Conservation (phyloP, 208 protist species). For the Crithidia acanthocephali region DNA sequence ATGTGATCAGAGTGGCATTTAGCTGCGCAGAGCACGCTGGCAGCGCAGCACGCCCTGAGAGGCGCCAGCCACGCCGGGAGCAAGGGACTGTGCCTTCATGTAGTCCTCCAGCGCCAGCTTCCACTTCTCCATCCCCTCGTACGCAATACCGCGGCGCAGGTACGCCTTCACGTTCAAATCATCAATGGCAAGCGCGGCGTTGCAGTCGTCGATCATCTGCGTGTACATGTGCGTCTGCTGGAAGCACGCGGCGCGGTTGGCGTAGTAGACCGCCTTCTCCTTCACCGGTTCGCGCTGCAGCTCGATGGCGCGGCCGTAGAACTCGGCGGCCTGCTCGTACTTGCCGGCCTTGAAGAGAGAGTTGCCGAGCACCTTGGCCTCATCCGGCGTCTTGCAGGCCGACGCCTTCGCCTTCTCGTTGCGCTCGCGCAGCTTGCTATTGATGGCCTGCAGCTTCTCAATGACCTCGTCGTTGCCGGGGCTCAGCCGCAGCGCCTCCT, state of each 20-base stretch:
- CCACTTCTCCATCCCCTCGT: conserved; percentile 94
- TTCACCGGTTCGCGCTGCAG: conserved; percentile 63
- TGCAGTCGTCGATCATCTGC: conserved; percentile 88
- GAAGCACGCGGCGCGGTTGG: conserved; percentile 92
- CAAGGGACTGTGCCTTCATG: conserved; percentile 60
- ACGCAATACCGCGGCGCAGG: conserved; percentile 90
- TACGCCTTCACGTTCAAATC: conserved; percentile 86
- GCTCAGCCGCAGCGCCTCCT: conserved; percentile 78
- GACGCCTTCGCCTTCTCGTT: conserved; percentile 83
- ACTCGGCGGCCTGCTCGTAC: conserved; percentile 86
- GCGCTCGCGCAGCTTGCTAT: conserved; percentile 69
- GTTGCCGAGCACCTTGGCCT: conserved; percentile 91
- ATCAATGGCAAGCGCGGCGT: conserved; percentile 81
- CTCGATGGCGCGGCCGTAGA: conserved; percentile 93
- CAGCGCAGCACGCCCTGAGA: conserved; percentile 86
- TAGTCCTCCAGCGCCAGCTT: conserved; percentile 89
- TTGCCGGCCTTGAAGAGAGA: conserved; percentile 89
- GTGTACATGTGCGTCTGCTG: conserved; percentile 91
- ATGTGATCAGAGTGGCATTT: not conserved
- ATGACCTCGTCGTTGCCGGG: conserved; percentile 81
- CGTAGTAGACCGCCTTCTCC: conserved; percentile 88
- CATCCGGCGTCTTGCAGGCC: conserved; percentile 80
- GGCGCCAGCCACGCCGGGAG: conserved; percentile 60
- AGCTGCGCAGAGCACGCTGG: conserved; percentile 65
- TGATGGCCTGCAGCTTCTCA: conserved; percentile 75